Evolutionary conservation across 441 rosid genomes (phyloP), one percentile per base, ranked within the genome.

Genomic region (Brassica balearica): DNA sequence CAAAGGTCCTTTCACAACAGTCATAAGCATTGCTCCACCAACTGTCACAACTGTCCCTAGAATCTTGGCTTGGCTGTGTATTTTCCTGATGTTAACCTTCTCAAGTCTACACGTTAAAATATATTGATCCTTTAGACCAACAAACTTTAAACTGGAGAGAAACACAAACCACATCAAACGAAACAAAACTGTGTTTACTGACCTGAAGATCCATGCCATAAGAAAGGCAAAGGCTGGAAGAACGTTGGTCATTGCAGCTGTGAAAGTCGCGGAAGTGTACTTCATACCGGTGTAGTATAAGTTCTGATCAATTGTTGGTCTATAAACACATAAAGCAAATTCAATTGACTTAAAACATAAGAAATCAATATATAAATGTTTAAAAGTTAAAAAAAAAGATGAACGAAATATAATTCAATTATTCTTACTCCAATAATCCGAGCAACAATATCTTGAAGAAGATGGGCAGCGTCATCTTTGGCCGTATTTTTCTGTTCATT

Each of bases 21-120:
- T 87, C 92, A 90, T 90, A 17, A 89, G 63, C 91, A 87, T 88
- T 41, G 95, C 95, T 77, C 92, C 95, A 12, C 90, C 89, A 55
- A 87, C 85, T 17, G 90, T 85, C 43, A 90, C 88, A 36, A 87
- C 7, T 19, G 92, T 90, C 25, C 95, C 92, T 23, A 86, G 14
- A 55, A 87, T 81, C 87, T 88, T 90, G 70, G 89, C 95, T 69
- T 84, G 88, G 86, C 90, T 86, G 19, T 72, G 89, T 25, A 81
- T 12, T 23, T 80, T 85, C 72, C 74, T 69, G 14, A 87, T 20
- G 48, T 81, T 77, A n/a, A 90, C 85, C 62, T 75, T 87, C 91
- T 90, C 95, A 27, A 90, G 82, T 83, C 92, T 86, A 71, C 15
- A 71, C 29, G 48, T 55, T 27, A 65, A 59, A 38, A 27, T 19